phyloP scores from a whole-genome alignment of 2,329 filamentous ascomycete genomes.

The Phialocephala subalpina region DNA sequence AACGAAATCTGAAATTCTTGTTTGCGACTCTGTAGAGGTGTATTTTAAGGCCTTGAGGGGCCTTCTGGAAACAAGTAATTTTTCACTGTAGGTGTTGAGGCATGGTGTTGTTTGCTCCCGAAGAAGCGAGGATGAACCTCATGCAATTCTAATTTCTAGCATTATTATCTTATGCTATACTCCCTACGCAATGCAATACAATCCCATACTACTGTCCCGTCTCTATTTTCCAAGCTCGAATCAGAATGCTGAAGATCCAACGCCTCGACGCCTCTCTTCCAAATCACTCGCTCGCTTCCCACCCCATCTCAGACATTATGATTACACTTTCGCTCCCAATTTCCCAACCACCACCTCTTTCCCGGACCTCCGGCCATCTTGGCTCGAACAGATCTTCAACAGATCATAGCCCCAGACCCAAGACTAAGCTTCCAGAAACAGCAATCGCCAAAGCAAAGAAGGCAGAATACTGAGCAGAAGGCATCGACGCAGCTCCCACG shows the following conservation, averaged over 20 bases:
- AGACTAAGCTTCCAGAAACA: background rate
- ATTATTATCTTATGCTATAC: too few relatives aligned
- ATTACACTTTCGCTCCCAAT: background rate
- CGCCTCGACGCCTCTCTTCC: background rate
- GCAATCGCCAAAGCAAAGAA: constrained; percentile 14
- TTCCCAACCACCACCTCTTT: background rate
- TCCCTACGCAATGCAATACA: background rate
- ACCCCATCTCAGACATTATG: constrained; percentile 1
- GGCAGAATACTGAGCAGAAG: background rate
- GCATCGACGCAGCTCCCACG: background rate
- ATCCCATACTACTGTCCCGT: background rate
- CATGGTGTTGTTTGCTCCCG: too few relatives aligned
- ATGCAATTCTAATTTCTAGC: too few relatives aligned
- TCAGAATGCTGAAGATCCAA: background rate
- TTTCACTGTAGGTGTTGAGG: too few relatives aligned
- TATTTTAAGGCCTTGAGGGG: too few relatives aligned
- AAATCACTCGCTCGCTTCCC: too few relatives aligned
- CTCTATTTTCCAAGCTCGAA: background rate
- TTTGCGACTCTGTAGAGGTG: too few relatives aligned
- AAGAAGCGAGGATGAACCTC: too few relatives aligned
- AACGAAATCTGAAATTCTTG: background rate
- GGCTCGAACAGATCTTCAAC: background rate
- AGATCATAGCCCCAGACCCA: background rate
- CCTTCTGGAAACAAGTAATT: too few relatives aligned
- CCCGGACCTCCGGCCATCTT: too few relatives aligned